Base-by-base conservation (phyloP, 371 early-diverging fungal genomes). In the Rhizopus sp. region DNA sequence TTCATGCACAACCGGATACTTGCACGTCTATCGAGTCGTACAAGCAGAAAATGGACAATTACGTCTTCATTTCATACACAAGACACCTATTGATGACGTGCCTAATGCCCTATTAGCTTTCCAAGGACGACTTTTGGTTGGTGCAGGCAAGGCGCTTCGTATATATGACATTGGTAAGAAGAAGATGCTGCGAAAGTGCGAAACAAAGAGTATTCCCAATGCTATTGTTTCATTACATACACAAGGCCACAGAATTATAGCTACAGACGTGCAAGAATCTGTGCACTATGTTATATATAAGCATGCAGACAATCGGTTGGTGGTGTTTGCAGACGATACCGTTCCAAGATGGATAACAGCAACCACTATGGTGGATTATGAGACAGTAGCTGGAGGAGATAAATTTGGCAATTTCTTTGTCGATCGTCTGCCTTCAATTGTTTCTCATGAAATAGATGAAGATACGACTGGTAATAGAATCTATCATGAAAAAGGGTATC, bases 341-440 rank as follows among this genome's bases (percentile, higher is more conserved):
- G 65, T 85, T n/a, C 92, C 93, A 40, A 87, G 97, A 41, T 94
- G 89, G 88, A 83, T 89, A 51, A 93, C 96, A 17, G 73, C 86
- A 37, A 77, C 90, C 5, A 62, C 80, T 7, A 87, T 91, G 86
- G 64, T 96, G 15, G 98, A 97, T 70, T 94, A 94, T 62, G 93
- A 97, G 62, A 97, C 99, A 4, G 83, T 95, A 0, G 93, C 87
- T 1, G 92, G 86, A 23, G 96, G 92, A 9, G 99, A 99, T 82
- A 95, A 96, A 73, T 98, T 98, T 81, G 99, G 99, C 31, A 95
- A 93, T 60, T 73, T 99, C 35, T 88, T 85, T 61, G 88, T 93
- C 10, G 63, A 86, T 53, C 87, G 98, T 38, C 69, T 93, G 49
- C 88, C 94, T 0, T 60, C 66, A 16, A 79, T 81, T 13, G 64